Base-by-base conservation (phyloP, 164 flowering plant species). In the Tetracentron sinense region DNA sequence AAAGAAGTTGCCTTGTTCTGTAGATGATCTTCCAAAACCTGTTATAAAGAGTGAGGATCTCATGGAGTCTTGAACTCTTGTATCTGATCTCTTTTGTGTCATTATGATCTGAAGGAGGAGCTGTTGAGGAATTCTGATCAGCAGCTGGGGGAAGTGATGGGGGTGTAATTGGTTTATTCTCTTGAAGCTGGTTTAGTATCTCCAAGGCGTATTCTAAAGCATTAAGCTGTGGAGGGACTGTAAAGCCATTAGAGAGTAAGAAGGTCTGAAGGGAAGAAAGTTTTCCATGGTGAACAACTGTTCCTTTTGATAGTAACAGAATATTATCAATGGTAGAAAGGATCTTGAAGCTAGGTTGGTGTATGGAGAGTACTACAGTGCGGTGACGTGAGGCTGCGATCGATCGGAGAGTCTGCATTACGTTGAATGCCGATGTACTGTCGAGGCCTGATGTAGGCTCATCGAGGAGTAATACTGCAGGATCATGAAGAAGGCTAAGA, bases 371-470 rank as follows among this genome's bases (percentile, higher is more conserved):
- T 26, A 94, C 44, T 1, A 94, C 77, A 1, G 97, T 94, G 19
- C 96, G 65, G 54, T 65, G 51, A 20, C 88, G 83, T 0, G 89
- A 67, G 14, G 35, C 61, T 0, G 88, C 77, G 3, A 88, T 74
- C 19, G 86, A 60, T 19, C 78, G 74, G 3, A 94, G 83, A 14
- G 79, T 86, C 56, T 83, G 89, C 74, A 91, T 78, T 5, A 94
- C 89, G 47, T 88, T 81, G 63, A 72, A 79, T 12, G 99, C 99
- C 0, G 99, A 91, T 0, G 76, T 65, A 51, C 93, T 86, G 63
- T 94, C 99, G 4, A 94, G 90, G 6, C 99, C 96, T 0, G 97
- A 89, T 1, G 99, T 94, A 35, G 99, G 99, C 57, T 94, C 99
- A 33, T 94, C 99, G 2, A 94, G 90, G 22, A 94, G 77, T 6